Evolutionary conservation across 495 filamentous ascomycete genomes (phyloP), one percentile per base, ranked within the genome.

Genomic region (Penicillium paradoxum): DNA sequence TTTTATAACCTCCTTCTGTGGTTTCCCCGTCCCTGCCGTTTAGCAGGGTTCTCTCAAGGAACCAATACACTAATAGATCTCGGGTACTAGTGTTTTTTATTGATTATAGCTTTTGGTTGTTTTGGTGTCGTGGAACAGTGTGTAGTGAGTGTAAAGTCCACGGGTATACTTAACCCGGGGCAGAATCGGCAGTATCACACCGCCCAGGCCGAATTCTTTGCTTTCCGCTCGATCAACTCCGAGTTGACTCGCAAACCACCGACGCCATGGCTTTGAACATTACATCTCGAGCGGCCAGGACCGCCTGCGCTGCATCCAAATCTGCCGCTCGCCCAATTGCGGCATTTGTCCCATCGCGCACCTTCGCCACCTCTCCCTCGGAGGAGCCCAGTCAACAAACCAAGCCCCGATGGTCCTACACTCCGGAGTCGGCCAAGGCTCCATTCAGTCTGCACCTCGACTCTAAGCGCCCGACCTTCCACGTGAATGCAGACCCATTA

Each of bases 341-440:
- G 24, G 44, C 55, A 7, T 9, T 59, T 2, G 49, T 56, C 18
- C 51, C 58, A 44, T 57, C 65, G 40, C 68, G 66, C 58, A 55
- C 61, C 46, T 48, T 69, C 60, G 48, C 57, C 19, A 49, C 64
- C 19, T 58, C 22, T 30, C 25, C 46, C 38, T 57, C 71, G 38
- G 55, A 66, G 53, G 37, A 55, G 19, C 51, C 55, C 41, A 68
- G 71, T 51, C 58, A 72, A 34, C 54, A 66, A 54, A 66, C 79
- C 52, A 67, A 73, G 39, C 91, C 90, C 34, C 81, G 89, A 73
- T 97, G 90, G 90, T 75, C 85, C 15, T 82, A 85, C 65, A 96
- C 91, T 13, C 91, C 91, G 19, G 76, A 81, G 50, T 72, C 74
- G 43, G 88, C 91, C 81, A 84, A 83, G 63, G 87, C 85, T 2